Evolutionary conservation across 23 red algal genomes (phyloP).

Genomic region (Gracilaria domingensis): DNA sequence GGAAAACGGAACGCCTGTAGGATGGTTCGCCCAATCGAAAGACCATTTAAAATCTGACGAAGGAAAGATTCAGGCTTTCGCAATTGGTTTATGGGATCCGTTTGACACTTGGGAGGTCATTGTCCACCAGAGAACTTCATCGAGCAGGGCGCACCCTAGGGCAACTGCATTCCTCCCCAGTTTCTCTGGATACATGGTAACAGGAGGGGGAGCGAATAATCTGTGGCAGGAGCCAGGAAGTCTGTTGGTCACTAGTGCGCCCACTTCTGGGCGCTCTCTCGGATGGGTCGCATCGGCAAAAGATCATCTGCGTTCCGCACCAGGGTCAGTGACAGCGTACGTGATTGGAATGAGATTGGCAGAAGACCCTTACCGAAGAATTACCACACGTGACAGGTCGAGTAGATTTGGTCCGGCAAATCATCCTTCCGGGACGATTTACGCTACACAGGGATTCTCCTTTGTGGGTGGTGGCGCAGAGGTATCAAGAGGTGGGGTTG

Average conservation of each 20-base stretch:
- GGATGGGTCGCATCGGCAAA: slow-evolving; percentile 40
- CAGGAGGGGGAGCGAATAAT: slow-evolving; percentile 37
- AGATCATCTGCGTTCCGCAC: slow-evolving; percentile 32
- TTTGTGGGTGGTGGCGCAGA: slow-evolving; percentile 48
- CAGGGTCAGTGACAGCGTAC: neutral
- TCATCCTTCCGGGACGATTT: slow-evolving; percentile 41
- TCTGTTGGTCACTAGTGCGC: slow-evolving; percentile 11
- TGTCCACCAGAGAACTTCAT: slow-evolving; percentile 2
- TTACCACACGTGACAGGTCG: neutral
- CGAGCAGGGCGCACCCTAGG: slow-evolving; percentile 13
- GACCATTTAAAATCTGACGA: slow-evolving; percentile 43
- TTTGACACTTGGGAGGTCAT: slow-evolving; percentile 47
- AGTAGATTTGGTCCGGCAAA: slow-evolving; percentile 27
- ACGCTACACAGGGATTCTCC: slow-evolving; percentile 42
- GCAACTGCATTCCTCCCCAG: slow-evolving; percentile 31
- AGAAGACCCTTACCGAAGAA: slow-evolving; percentile 20
- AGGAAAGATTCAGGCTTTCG: slow-evolving; percentile 48
- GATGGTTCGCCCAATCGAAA: slow-evolving; percentile 46
- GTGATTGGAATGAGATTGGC: slow-evolving; percentile 39
- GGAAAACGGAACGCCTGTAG: slow-evolving; percentile 8
- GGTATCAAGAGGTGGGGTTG: slow-evolving; percentile 37
- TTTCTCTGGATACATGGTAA: slow-evolving; percentile 25
- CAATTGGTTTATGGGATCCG: slow-evolving; percentile 44
- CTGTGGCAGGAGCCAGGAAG: slow-evolving; percentile 26
- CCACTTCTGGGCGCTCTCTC: neutral